Base-by-base conservation (phyloP, 805 yeast species). In the Candida nemodendra region DNA sequence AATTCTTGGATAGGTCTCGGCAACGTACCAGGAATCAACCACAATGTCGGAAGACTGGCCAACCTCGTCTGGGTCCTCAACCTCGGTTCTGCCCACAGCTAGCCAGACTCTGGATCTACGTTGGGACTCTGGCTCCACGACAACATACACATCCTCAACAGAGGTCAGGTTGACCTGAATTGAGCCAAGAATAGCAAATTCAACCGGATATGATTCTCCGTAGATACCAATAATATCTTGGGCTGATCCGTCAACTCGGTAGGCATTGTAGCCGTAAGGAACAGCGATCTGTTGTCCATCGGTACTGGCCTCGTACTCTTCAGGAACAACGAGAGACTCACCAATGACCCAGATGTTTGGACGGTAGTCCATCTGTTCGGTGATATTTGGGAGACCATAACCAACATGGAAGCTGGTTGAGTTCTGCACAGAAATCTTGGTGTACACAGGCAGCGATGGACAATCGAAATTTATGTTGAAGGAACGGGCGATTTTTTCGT, bases 301-400 rank as follows among this genome's bases (percentile, higher is more conserved):
- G 14, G 18, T 32, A 25, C 30, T 32, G 36, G 21, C 24, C n/a
- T n/a, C 30, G 9, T 9, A 25, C 6, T 7, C 36, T 6, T 32
- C 30, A 6, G 36, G 36, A 13, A 23, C 32, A 32, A n/a, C 13
- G 6, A 32, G 7, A 19, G 30, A 22, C 29, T 32, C 26, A 11
- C 36, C 36, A 18, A 32, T 23, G 30, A 32, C 29, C 36, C 36
- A 32, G 18, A 32, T 14, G 5, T 17, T 9, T 32, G 36, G 36
- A 9, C 36, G 17, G 21, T 32, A 22, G 21, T 32, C 36, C 13
- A 32, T 24, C 14, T 15, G 24, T 17, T 24, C 36, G 6, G 36
- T 32, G 13, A 14, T 18, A 16, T 32, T 32, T 12, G 36, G 13
- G 14, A 32, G 13, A 11, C 36, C 36, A 19, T 13, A 32, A n/a